A percentile compares a stretch with the other conserved stretches of the same genome.
Evolutionary conservation across 2,329 filamentous ascomycete species (phyloP).

Genomic region (Ceratocystis albifundus): DNA sequence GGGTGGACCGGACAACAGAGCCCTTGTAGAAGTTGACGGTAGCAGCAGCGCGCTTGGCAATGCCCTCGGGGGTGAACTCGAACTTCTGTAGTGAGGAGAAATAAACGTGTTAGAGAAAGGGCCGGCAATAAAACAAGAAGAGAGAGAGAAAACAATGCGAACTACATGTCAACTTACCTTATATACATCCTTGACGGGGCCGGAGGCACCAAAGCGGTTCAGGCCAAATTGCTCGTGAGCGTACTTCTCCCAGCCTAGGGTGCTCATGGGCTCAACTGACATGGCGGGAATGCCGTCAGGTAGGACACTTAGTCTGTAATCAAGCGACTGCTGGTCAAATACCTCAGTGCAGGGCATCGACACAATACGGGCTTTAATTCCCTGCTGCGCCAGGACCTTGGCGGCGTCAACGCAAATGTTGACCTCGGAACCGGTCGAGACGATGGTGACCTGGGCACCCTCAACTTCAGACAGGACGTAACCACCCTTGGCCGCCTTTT

Average conservation of each 20-base stretch:
- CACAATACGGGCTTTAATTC: conserved; percentile 78
- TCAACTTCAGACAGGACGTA: conserved; percentile 81
- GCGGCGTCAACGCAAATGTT: conserved; percentile 84
- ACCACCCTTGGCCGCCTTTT: conserved; percentile 84
- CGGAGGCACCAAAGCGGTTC: conserved; percentile 96
- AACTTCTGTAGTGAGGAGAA: conserved; percentile 59
- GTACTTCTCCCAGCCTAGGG: conserved; percentile 97
- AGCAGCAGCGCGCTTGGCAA: conserved; percentile 83
- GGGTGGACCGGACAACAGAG: conserved; percentile 72
- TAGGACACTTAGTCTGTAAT: conserved; percentile 84
- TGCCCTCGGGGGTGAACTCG: conserved; percentile 95
- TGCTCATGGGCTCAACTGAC: conserved; percentile 93
- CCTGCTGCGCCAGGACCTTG: conserved; percentile 80
- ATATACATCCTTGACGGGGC: conserved; percentile 97
- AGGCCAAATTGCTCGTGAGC: conserved; percentile 98
- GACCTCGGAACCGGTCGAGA: conserved; percentile 94
- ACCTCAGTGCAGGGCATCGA: conserved; percentile 96
- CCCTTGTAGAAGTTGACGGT: conserved; percentile 98
- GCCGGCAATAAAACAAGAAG: background rate
- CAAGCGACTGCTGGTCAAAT: conserved; percentile 87
- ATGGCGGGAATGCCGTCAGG: conserved; percentile 88
- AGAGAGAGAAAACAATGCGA: too few species aligned
- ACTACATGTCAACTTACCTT: conserved; percentile 45
- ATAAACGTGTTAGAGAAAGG: conserved; percentile 1
- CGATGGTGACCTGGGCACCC: conserved; percentile 74